Percentiles rank a stretch among this genome's conserved stretches.
Conservation (phyloP, 768 basidiomycete genomes). For the Baorangia bicolor region DNA sequence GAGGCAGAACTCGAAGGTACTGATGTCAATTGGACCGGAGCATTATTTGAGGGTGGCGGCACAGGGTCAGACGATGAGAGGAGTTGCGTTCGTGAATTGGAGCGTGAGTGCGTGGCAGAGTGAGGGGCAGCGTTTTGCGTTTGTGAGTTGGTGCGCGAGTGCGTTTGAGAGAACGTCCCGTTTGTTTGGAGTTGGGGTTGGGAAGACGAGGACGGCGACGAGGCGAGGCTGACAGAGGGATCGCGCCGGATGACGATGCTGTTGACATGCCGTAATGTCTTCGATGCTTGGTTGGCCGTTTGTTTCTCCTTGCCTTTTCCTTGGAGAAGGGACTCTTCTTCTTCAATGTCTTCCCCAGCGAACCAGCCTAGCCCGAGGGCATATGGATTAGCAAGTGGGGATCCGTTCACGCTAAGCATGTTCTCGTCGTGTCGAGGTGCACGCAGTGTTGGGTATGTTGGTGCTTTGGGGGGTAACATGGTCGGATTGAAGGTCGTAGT, state of each 20-base stretch:
- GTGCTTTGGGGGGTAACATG: slow-evolving; percentile 46
- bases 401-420: slow-evolving; percentile 81
- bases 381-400: slow-evolving; percentile 78
- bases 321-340: slow-evolving; percentile 10
- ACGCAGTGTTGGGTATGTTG: slow-evolving; percentile 49
- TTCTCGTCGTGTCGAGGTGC: slow-evolving; percentile 73
- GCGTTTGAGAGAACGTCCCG: slow-evolving; percentile 9
- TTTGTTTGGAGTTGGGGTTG: slow-evolving; percentile 20
- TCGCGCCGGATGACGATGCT: slow-evolving; percentile 63
- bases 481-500: slow-evolving; percentile 70
- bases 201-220: slow-evolving; percentile 29
- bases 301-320: slow-evolving; percentile 29
- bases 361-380: slow-evolving; percentile 64
- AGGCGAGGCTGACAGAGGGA: slow-evolving; percentile 44
- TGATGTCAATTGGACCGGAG: not conserved
- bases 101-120: slow-evolving; percentile 38
- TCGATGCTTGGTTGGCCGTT: slow-evolving; percentile 8
- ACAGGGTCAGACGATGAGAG: slow-evolving; percentile 5
- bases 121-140: slow-evolving; percentile 30
- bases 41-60: not conserved
- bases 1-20: slow-evolving; percentile 34
- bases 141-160: too few species aligned
- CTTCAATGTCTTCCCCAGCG: slow-evolving; percentile 34
- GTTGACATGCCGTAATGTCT: slow-evolving; percentile 43
- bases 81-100: slow-evolving; percentile 36